Evolutionary conservation across 352 stramenopile genomes (phyloP).

Genomic region (Thraustotheca clavata): DNA sequence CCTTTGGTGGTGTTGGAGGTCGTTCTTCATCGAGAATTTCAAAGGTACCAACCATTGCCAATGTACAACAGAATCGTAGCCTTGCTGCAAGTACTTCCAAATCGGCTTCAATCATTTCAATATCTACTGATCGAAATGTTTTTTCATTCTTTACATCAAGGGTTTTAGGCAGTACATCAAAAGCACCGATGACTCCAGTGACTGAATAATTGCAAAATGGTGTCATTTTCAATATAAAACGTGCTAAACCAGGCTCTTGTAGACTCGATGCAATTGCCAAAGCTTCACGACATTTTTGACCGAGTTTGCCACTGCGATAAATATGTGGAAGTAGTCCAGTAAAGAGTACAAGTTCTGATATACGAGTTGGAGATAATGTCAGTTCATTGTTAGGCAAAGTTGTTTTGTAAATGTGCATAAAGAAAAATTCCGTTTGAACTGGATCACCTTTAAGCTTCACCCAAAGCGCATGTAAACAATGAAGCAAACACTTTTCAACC

Average conservation of each 20-base stretch:
- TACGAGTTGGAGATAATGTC: conserved; percentile 29
- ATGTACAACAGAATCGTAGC: conserved; percentile 77
- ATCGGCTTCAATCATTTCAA: conserved; percentile 36
- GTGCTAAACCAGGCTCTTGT: conserved; percentile 63
- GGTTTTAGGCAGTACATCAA: conserved; percentile 66
- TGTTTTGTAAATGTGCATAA: conserved; percentile 53
- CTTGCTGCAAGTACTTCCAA: conserved; percentile 48
- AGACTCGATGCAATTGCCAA: conserved; percentile 70
- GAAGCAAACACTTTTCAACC: conserved; percentile 79
- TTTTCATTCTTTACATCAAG: conserved; percentile 25
- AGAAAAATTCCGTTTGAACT: conserved; percentile 85
- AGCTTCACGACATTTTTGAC: conserved; percentile 75
- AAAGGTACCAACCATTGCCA: conserved; percentile 72
- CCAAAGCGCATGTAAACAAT: conserved; percentile 72
- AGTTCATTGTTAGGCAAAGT: conserved; percentile 37
- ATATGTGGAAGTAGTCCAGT: conserved; percentile 77
- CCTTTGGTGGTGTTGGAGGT: conserved; percentile 5
- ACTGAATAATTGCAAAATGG: conserved; percentile 84
- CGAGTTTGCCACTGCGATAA: conserved; percentile 68
- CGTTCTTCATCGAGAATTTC: conserved; percentile 41
- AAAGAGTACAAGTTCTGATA: conserved; percentile 76
- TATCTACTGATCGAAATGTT: conserved; percentile 10
- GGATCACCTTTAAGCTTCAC: conserved; percentile 77
- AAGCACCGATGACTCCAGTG: conserved; percentile 74
- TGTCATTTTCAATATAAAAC: conserved; percentile 78